These are phyloP conservation scores for Ophiostoma quercus DNA, from an alignment of 2,329 filamentous ascomycete genomes.

Conservation along the genomic window DNA sequence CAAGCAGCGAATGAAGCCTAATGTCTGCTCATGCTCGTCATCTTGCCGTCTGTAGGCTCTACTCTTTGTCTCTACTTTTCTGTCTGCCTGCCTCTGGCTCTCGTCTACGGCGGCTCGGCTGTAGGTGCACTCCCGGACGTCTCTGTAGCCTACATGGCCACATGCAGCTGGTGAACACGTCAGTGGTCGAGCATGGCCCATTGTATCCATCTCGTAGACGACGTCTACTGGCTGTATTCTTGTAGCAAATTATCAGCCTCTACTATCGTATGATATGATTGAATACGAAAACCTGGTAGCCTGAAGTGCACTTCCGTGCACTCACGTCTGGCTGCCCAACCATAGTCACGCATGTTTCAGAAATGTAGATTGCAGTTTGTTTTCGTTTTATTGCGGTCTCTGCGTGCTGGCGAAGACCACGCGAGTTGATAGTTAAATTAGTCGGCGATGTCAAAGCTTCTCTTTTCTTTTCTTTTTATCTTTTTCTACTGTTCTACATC, in stretches of 20 bases:
- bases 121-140: background rate
- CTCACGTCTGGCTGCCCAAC: background rate
- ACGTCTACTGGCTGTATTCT: background rate
- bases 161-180: conserved; percentile 12
- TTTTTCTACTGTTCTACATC: background rate
- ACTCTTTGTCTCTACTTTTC: background rate
- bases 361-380: background rate
- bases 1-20: background rate
- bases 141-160: conserved; percentile 3
- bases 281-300: conserved; percentile 1
- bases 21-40: background rate
- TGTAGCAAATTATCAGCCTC: background rate
- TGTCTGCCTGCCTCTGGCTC: background rate
- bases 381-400: background rate
- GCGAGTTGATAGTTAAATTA: background rate
- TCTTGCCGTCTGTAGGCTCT: background rate
- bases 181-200: conserved; percentile 1
- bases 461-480: background rate
- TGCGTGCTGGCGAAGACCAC: background rate
- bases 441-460: background rate
- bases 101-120: background rate
- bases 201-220: background rate
- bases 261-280: background rate
- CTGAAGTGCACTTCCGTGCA: background rate
- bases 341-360: conserved; percentile 2